A percentile compares a stretch with the other conserved stretches of the same genome.
Conservation (phyloP, 306 rosid genomes). For the Trifolium fragiferum region DNA sequence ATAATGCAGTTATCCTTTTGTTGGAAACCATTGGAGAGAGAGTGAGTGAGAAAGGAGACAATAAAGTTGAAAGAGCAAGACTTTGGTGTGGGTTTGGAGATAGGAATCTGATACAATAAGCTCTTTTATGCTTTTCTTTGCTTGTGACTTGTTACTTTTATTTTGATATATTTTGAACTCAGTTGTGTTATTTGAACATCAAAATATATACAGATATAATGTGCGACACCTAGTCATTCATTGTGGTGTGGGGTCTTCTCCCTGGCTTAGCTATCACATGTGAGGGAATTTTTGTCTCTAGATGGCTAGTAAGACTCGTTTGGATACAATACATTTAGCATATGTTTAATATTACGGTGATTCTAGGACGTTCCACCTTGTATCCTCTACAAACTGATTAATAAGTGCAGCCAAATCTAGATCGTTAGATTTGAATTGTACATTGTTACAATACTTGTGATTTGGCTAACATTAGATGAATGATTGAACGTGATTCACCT, state of each 20-base stretch:
- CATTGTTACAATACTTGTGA: background rate
- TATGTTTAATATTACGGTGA: too few relatives aligned
- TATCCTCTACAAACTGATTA: background rate
- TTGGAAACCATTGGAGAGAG: constrained; percentile 40
- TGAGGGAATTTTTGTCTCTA: constrained; percentile 5
- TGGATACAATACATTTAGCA: background rate
- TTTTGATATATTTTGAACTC: background rate
- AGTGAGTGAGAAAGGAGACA: background rate
- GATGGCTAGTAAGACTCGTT: background rate
- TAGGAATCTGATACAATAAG: background rate
- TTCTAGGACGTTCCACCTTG: background rate
- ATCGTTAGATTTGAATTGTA: background rate
- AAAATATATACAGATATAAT: too few relatives aligned
- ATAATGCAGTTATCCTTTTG: background rate
- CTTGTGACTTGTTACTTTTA: background rate
- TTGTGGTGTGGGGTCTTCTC: background rate
- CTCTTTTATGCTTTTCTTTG: constrained; percentile 23
- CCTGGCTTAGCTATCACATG: background rate
- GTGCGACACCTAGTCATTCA: background rate
- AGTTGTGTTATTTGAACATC: background rate
- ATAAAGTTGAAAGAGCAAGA: constrained; percentile 1
- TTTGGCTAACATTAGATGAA: background rate
- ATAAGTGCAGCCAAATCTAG: background rate
- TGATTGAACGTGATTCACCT: background rate
- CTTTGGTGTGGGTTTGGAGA: background rate